phyloP scores from a whole-genome alignment of 257 asterid species.

The Solanum tarapatanum region DNA sequence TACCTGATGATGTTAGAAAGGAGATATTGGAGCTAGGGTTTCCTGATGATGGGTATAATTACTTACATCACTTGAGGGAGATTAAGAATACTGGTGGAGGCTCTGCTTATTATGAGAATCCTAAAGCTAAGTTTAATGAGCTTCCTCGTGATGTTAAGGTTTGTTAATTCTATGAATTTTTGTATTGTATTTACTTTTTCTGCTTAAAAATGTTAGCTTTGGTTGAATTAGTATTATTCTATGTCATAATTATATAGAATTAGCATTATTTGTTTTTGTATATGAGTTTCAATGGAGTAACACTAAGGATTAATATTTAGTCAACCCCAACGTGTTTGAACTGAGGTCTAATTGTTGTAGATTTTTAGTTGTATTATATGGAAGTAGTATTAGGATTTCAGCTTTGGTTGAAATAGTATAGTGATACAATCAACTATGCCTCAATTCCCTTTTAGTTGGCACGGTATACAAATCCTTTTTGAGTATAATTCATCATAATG shows the following conservation, averaged over 20 bases:
- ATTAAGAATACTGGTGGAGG: slow-evolving; percentile 86
- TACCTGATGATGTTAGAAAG: slow-evolving; percentile 64
- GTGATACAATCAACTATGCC: neutral
- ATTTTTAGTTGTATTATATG: neutral
- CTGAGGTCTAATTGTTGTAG: neutral
- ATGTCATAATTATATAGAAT: too few relatives aligned
- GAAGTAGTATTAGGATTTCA: neutral
- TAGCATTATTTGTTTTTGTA: neutral
- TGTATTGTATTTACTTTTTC: neutral
- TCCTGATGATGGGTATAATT: slow-evolving; percentile 95
- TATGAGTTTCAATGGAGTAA: neutral
- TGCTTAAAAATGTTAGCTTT: neutral
- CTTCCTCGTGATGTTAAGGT: slow-evolving; percentile 85
- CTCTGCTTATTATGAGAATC: slow-evolving; percentile 63
- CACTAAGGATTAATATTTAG: neutral
- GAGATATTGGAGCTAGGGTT: slow-evolving; percentile 87
- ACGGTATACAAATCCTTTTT: neutral
- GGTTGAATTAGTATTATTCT: neutral
- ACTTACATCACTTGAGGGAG: slow-evolving; percentile 68
- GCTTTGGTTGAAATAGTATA: neutral
- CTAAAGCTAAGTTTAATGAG: slow-evolving; percentile 44
- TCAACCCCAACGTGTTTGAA: neutral
- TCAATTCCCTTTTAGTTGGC: neutral
- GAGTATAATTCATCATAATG: neutral
- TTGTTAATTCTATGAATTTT: neutral